Evolutionary conservation across 352 stramenopile genomes (phyloP), one percentile per base, ranked within the genome.

Genomic region (Sclerospora graminicola): DNA sequence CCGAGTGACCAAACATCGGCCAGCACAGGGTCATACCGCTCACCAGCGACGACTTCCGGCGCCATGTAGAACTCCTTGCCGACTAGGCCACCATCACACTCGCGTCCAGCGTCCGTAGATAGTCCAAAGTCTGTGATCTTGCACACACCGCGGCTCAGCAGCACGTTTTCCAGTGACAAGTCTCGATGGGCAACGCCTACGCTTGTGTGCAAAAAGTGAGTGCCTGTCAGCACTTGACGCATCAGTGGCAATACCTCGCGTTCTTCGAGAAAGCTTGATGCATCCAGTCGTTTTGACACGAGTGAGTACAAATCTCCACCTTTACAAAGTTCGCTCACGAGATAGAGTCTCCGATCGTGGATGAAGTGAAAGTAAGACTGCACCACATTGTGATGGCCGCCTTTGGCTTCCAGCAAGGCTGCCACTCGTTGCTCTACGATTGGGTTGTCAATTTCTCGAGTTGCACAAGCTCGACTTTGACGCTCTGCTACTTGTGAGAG

Each of bases 61-160:
- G 75, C 69, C 71, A 83, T 84, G 48, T 83, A 84, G 37, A 63
- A 69, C n/a, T 66, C 45, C 24, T 84, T 83, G 11, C 74, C 68
- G 5, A 84, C 72, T 51, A 26, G 41, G 8, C 61, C 51, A 30
- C 60, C 71, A 0, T 41, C 28, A 27, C 60, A 69, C 0, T 49
- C 24, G 8, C 23, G 21, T 9, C 1, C 26, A 4, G 45, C 48
- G 9, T 67, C 43, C 1, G 51, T 57, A 0, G 64, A 64, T 5
- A 83, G 55, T 1, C 68, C 74, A 44, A 82, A 86, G 35, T 86
- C 70, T 7, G 55, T 63, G 21, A 86, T 69, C 44, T 78, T 76
- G 51, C 61, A 77, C 7, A 63, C 42, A 0, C 46, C 54, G 9
- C 16, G 23, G 34, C 42, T 56, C 16, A 71, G 20, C 6, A 83